phyloP scores from a whole-genome alignment of 805 yeast genomes.

The Jamesozyma hellenica region DNA sequence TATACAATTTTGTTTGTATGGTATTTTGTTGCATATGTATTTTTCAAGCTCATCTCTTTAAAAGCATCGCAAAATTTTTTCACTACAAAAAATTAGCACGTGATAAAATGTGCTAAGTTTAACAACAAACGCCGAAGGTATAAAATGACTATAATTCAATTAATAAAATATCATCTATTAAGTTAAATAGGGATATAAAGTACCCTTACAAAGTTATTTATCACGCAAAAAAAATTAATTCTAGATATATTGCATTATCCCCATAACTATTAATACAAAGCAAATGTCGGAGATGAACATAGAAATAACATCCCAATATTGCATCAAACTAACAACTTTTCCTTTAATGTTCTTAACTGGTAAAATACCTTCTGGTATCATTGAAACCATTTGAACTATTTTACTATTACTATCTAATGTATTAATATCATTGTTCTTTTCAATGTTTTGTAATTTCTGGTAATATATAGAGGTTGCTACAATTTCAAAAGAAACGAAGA shows the following conservation, averaged over 20 bases:
- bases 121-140: too few species aligned
- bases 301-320: constrained; percentile 28
- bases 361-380: constrained; percentile 29
- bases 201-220: neutral
- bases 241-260: constrained; percentile 18
- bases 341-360: constrained; percentile 25
- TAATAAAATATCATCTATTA: neutral
- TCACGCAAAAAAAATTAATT: too few species aligned
- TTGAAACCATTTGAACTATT: constrained; percentile 21
- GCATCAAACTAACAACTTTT: constrained; percentile 17
- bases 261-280: constrained; percentile 25
- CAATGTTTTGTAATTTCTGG: constrained; percentile 21
- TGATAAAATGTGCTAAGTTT: neutral
- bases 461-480: constrained; percentile 27
- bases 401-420: constrained; percentile 23
- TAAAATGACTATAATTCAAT: neutral
- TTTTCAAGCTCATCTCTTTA: neutral
- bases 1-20: too few species aligned
- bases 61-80: neutral
- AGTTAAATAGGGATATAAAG: neutral
- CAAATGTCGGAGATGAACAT: constrained; percentile 27
- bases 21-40: neutral
- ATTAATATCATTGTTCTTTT: constrained; percentile 18
- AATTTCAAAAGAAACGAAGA: constrained; percentile 28
- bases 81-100: neutral